Evolutionary conservation across 192 early-diverging fungal species (phyloP).

Genomic region (Linnemannia elongata): DNA sequence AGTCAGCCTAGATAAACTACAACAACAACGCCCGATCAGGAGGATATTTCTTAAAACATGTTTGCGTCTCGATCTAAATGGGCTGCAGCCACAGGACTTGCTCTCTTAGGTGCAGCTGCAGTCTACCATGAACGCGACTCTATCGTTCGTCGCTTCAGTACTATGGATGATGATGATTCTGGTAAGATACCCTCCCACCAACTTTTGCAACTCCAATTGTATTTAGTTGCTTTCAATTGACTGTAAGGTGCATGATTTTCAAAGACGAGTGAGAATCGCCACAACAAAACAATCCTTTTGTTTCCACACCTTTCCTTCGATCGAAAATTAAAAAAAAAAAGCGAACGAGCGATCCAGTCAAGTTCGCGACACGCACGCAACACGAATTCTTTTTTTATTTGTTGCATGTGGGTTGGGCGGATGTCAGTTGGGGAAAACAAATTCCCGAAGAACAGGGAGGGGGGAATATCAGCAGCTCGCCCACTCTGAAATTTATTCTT

Average conservation of each 20-base stretch:
- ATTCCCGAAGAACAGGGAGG: neutral
- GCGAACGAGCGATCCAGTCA: neutral
- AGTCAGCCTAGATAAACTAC: too few relatives aligned
- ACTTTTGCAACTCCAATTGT: too few relatives aligned
- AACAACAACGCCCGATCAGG: neutral
- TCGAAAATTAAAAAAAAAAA: neutral
- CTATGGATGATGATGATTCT: neutral
- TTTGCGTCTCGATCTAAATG: conserved; percentile 10
- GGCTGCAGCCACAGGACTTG: conserved; percentile 13
- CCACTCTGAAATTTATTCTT: neutral
- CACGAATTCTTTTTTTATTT: neutral
- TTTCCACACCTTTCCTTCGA: neutral
- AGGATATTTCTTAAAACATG: neutral
- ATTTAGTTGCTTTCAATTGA: too few relatives aligned
- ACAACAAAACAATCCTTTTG: neutral
- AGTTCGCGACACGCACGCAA: neutral
- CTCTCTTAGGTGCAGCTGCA: conserved; percentile 13
- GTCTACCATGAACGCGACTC: conserved; percentile 13
- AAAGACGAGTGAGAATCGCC: neutral
- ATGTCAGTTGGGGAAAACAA: neutral
- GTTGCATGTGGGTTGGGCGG: too few relatives aligned
- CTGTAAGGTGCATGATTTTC: too few relatives aligned
- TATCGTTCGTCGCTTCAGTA: neutral
- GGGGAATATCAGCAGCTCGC: too few relatives aligned
- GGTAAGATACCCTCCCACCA: neutral